A percentile compares a stretch with the other conserved stretches of the same genome.
phyloP scores from a whole-genome alignment of 2,329 filamentous ascomycete species.

The Trichoderma sp. region DNA sequence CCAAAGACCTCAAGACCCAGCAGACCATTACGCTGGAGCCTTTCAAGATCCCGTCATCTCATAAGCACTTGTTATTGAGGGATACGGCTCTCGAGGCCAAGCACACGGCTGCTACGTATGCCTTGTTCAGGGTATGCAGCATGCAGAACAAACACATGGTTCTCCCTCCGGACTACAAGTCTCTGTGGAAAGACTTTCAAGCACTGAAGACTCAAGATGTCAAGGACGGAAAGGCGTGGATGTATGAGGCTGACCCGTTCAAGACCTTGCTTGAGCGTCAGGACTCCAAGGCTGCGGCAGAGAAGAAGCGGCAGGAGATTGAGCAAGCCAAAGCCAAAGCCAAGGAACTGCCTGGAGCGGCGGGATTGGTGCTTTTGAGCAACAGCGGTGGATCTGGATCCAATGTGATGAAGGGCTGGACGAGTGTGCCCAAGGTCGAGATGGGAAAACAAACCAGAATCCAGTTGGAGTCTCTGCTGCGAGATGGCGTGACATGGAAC shows the following conservation, averaged over 20 bases:
- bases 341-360: conserved; percentile 60
- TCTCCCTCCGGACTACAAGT: conserved; percentile 84
- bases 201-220: conserved; percentile 79
- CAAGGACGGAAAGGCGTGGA: conserved; percentile 75
- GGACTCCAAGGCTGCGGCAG: conserved; percentile 70
- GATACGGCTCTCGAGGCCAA: conserved; percentile 85
- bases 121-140: conserved; percentile 86
- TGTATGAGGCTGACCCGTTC: conserved; percentile 97
- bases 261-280: conserved; percentile 76
- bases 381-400: conserved; percentile 42
- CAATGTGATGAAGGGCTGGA: conserved; percentile 73
- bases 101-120: conserved; percentile 91
- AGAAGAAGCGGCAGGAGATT: conserved; percentile 76
- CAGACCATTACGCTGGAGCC: conserved; percentile 74
- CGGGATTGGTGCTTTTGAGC: conserved; percentile 56
- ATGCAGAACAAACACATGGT: conserved; percentile 97
- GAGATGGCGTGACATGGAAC: conserved; percentile 84
- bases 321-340: conserved; percentile 69
- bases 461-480: conserved; percentile 77
- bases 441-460: conserved; percentile 81
- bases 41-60: conserved; percentile 75
- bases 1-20: conserved; percentile 78
- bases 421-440: conserved; percentile 83
- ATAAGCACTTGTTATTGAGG: conserved; percentile 74
- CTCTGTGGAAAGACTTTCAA: conserved; percentile 90